Base-by-base conservation (phyloP, 1,139 yeast species). In the Kurtzmaniella quercitrusa region DNA sequence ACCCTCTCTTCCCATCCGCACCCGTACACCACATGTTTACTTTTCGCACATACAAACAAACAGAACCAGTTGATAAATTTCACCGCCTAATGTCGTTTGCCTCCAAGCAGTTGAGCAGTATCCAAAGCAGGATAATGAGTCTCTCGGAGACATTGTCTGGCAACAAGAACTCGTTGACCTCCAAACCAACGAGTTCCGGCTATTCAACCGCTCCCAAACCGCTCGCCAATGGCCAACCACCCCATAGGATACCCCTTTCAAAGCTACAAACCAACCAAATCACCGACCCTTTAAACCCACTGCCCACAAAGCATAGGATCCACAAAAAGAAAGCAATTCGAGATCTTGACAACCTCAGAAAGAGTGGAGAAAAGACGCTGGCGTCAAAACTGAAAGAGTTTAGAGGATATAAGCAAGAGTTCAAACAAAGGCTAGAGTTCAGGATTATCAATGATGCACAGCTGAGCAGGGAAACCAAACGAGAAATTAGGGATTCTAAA, bases 31-130 rank as follows among this genome's bases (percentile, higher is more conserved):
- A 36, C 14, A 19, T 36, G 38, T 36, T 36, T 36, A 29, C 40
- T 8, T 38, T 29, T 38, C 23, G 19, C 14, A 24, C 18, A 16
- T 8, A 29, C 25, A 15, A 24, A 38, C 40, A 38, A 29, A 38
- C 34, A 38, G 25, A 24, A 6, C 31, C n/a, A 18, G 5, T 21
- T 21, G 9, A 15, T 14, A 27, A 27, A 19, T 19, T 19, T 18
- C 31, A 25, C 15, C 19, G 3, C 5, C 3, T 54, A 53, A 36
- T 36, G 38, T 36, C 38, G 8, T 39, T 29, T 31, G 29, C 45
- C 10, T 43, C 45, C 17, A 43, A 37, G 15, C 39, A 39, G 19
- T 37, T 43, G 10, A 39, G 45, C 4, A 37, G 17, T 33, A 43
- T 40, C 14, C 42, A 43, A 25, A 40, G 19, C 23, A 19, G 42